Evolutionary conservation across 2,329 filamentous ascomycete genomes (phyloP).

Genomic region (Trichoderma citrinoviride): DNA sequence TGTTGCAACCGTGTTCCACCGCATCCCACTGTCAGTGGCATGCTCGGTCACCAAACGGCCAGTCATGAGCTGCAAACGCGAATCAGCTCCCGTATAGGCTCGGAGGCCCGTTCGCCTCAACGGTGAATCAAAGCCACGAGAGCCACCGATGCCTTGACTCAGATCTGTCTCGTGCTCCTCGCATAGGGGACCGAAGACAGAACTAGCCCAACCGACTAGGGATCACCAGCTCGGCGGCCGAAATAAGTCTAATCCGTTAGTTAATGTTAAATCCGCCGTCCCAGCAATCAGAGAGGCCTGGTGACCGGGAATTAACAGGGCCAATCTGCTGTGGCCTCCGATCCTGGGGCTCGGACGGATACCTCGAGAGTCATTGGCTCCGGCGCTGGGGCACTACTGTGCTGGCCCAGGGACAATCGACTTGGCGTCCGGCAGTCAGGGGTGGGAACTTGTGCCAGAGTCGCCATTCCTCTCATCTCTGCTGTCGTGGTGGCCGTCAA

Average conservation of each 20-base stretch:
- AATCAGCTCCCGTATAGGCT: not conserved
- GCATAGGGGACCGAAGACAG: not conserved
- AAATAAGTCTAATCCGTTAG: conserved; percentile 7
- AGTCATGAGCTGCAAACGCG: not conserved
- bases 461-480: conserved; percentile 8
- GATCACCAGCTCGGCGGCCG: conserved; percentile 3
- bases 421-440: conserved; percentile 16
- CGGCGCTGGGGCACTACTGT: not conserved
- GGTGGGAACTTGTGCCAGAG: conserved; percentile 14
- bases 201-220: not conserved
- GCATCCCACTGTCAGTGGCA: not conserved
- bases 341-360: not conserved
- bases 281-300: conserved; percentile 13
- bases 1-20: not conserved
- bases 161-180: not conserved
- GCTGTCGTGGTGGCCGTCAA: not conserved
- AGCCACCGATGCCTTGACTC: not conserved
- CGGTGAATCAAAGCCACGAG: not conserved
- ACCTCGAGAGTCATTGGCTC: not conserved
- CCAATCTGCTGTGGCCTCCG: conserved; percentile 1
- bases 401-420: not conserved
- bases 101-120: not conserved
- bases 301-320: not conserved
- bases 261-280: conserved; percentile 4
- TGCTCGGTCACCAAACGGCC: not conserved